phyloP scores from a whole-genome alignment of 2,329 filamentous ascomycete species.

The Trichoderma sp. region DNA sequence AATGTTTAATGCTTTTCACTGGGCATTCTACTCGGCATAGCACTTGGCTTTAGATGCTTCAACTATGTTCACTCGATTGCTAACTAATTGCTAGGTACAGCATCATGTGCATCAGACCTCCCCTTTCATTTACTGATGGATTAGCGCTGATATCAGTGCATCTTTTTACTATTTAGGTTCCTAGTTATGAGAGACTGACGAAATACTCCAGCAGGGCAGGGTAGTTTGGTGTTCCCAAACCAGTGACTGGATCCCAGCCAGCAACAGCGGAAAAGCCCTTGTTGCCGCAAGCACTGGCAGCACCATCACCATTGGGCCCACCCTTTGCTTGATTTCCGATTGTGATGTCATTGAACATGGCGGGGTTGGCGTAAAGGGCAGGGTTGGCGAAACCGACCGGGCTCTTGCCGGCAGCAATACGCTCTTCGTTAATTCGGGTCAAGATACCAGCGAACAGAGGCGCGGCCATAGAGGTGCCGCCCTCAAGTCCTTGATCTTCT shows the following conservation, averaged over 20 bases:
- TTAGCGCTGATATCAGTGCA: not conserved
- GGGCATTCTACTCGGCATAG: not conserved
- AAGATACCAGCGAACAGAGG: slow-evolving; percentile 36
- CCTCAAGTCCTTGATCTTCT: slow-evolving; percentile 41
- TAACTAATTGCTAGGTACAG: not conserved
- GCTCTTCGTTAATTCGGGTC: slow-evolving; percentile 32
- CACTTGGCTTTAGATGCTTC: not conserved
- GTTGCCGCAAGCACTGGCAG: slow-evolving; percentile 22
- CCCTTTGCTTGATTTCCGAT: slow-evolving; percentile 23
- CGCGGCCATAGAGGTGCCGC: slow-evolving; percentile 46
- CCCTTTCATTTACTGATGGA: not conserved
- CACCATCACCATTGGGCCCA: slow-evolving; percentile 4
- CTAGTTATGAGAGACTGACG: not conserved
- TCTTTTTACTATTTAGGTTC: not conserved
- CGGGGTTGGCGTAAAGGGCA: slow-evolving; percentile 26
- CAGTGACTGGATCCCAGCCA: slow-evolving; percentile 25
- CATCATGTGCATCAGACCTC: not conserved
- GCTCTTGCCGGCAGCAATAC: slow-evolving; percentile 29
- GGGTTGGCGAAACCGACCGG: slow-evolving; percentile 36
- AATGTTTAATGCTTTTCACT: not conserved
- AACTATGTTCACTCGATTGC: not conserved
- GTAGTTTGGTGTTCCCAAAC: slow-evolving; percentile 24
- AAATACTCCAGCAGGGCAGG: slow-evolving; percentile 43
- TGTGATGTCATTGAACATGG: slow-evolving; percentile 22
- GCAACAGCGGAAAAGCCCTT: slow-evolving; percentile 23